These are phyloP conservation scores for Phalaenopsis aphrodite DNA, from an alignment of 106 monocot species.

Conservation along the genomic window DNA sequence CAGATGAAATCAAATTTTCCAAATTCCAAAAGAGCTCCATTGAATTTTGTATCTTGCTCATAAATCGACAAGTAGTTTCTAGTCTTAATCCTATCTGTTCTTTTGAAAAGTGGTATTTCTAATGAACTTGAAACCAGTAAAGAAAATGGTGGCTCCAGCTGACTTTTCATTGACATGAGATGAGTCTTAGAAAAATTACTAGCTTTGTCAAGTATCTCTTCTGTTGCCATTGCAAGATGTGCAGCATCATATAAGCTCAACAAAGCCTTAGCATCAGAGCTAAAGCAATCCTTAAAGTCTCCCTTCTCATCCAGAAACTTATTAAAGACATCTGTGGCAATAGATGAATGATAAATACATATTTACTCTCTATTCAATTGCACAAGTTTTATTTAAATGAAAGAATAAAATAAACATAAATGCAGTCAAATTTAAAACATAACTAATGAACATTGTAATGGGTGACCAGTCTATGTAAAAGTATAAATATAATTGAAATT, in stretches of 20 bases:
- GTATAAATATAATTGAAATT: too few relatives aligned
- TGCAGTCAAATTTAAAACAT: background rate
- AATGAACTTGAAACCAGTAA: conserved; percentile 1
- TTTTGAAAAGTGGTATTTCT: background rate
- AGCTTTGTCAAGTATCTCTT: conserved; percentile 9
- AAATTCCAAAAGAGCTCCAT: conserved; percentile 10
- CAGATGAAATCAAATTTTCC: conserved; percentile 11
- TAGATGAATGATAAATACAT: background rate
- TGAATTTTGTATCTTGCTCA: background rate
- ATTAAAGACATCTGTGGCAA: conserved; percentile 6
- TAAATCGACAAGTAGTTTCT: conserved; percentile 9
- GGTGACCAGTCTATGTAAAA: too few relatives aligned
- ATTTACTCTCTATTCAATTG: too few relatives aligned
- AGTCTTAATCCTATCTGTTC: conserved; percentile 14
- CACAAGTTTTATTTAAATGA: too few relatives aligned
- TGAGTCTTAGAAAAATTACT: background rate
- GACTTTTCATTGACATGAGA: background rate
- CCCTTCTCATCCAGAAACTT: conserved; percentile 12
- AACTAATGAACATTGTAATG: background rate
- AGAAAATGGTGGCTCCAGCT: background rate
- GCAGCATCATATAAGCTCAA: conserved; percentile 16
- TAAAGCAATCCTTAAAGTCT: background rate
- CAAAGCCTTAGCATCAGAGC: conserved; percentile 3
- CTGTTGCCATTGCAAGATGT: background rate
- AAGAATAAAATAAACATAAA: too few relatives aligned